Base-by-base conservation (phyloP, 1,139 yeast species). In the Candida sojae region DNA sequence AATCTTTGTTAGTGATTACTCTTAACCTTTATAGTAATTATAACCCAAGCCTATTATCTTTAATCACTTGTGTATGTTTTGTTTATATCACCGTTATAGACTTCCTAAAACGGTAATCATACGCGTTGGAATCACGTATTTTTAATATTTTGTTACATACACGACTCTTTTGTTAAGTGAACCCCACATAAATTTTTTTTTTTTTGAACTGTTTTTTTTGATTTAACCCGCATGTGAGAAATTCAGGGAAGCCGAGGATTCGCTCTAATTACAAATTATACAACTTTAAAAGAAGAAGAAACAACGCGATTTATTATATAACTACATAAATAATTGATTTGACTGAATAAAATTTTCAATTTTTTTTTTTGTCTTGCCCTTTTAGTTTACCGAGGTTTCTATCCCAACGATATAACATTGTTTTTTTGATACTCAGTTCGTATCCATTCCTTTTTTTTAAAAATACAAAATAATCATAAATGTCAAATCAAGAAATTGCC, bases 401-500 rank as follows among this genome's bases (percentile, higher is more conserved):
- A 32, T 17, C 34, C 2, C 8, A 34, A 11, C n/a, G 23, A 35
- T 13, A 35, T n/a, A 35, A 2, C 9, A 5, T 36, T 5, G 3
- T n/a, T 6, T 36, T 36, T 4, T n/a, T 25, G 10, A 9, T 36
- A 17, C 12, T 11, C 25, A n/a, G n/a, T n/a, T 25, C 6, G 2
- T 36, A 11, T 23, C 25, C 10, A 4, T 17, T 17, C 12, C 5
- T 12, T n/a, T 30, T 9, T 8, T 26, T 26, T 6, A 26, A 8
- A n/a, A n/a, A n/a, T n/a, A 6, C 9, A 6, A 26, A 17, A 6
- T 17, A 17, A 6, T 13, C n/a, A 23, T 23, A 5, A 23, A 42
- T 42, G 44, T 42, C 44, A 11, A 42, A 42, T 28, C 39, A 79
- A 57, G 84, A 83, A 55, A 64, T 81, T 37, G 92, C 95, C 37